Base-by-base conservation (phyloP, 2,329 filamentous ascomycete genomes). In the Colletotrichum falcatum region DNA sequence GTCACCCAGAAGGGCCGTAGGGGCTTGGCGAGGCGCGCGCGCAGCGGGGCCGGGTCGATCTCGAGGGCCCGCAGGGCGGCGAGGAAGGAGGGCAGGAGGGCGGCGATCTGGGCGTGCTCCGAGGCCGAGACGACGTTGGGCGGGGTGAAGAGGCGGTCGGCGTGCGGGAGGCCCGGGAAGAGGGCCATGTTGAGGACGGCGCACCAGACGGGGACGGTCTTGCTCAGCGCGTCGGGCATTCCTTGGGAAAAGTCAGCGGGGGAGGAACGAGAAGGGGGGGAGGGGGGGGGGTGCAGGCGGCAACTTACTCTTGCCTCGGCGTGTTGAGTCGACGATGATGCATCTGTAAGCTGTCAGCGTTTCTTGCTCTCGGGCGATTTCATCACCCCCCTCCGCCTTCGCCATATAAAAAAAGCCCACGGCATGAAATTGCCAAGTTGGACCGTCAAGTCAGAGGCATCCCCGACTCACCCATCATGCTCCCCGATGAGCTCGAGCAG, bases 171-270 rank as follows among this genome's bases (percentile, higher is more conserved):
- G 26, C 85, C 81, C 0, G 92, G 91, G 78, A 97, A 97, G 5
- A 98, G 83, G 3, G 90, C 84, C 56, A 88, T 86, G 81, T 98
- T 98, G 75, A 98, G 81, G 23, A 98, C 93, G 72, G 91, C 89
- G 80, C 93, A 95, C 96, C 96, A 99, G 72, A 97, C 93, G 2
- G 96, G 95, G 33, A 98, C 86, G 0, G 96, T 98, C 80, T 97
- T 98, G 75, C 92, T 94, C 23, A 99, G 86, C 20, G 96, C 95
- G 82, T 99, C 96, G 0, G 96, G 95, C 90, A 98, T 97, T 75
- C 89, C 90, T 92, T 92, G 73, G 61, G 8, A 11, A 16, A 66
- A 28, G 73, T 75, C 63, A 65, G 55, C 16, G 61, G 28, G 30
- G n/a, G 3, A 44, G 23, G 14, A 4, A 4, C 11, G 12, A 23